Evolutionary conservation across 2,329 filamentous ascomycete species (phyloP).

Genomic region (Aspergillus pseudoterreus): DNA sequence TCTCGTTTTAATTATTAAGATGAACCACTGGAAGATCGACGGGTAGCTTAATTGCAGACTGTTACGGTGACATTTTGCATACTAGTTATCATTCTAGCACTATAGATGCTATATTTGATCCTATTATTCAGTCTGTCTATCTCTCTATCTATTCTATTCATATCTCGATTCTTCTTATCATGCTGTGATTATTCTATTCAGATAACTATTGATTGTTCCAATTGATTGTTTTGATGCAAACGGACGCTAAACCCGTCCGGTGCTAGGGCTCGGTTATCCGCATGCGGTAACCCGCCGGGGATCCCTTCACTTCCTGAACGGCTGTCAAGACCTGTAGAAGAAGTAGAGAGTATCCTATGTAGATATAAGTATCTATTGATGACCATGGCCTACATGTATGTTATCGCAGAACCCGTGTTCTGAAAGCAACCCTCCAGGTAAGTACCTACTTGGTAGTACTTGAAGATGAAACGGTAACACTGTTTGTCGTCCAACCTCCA

Average conservation of each 20-base stretch:
- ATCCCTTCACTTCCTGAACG: no score
- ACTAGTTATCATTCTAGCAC: no score
- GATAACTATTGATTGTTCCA: neutral
- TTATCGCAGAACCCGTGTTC: neutral
- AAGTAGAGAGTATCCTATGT: no score
- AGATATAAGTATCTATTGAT: no score
- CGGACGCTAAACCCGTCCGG: constrained; percentile 13
- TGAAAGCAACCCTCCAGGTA: no score
- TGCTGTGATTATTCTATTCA: neutral
- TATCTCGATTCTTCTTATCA: neutral
- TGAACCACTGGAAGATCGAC: constrained; percentile 10
- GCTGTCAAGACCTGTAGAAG: no score
- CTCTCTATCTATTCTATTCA: neutral
- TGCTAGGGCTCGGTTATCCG: constrained; percentile 1
- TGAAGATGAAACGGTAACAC: constrained; percentile 8
- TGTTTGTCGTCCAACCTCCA: constrained; percentile 14
- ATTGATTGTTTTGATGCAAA: constrained; percentile 1
- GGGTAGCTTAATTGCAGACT: constrained; percentile 11
- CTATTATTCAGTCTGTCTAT: neutral
- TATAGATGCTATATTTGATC: no score
- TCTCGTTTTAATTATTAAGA: neutral
- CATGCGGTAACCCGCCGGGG: constrained; percentile 10
- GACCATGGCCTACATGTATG: no score
- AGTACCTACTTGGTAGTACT: no score
- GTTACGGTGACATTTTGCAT: constrained; percentile 5